Evolutionary conservation across 768 basidiomycete genomes (phyloP), one percentile per base, ranked within the genome.

Genomic region (Amanita rimosa): DNA sequence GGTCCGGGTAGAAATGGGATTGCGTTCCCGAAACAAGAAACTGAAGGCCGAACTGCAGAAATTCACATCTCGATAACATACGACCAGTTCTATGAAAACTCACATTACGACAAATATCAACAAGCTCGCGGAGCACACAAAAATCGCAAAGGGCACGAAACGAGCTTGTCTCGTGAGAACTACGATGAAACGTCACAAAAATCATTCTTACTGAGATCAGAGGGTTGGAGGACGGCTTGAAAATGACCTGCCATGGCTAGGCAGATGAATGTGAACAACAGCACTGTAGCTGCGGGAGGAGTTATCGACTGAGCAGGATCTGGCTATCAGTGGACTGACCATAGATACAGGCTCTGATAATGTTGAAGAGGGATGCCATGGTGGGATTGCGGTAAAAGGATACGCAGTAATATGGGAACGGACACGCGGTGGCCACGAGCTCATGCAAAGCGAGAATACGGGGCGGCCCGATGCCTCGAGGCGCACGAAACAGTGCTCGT

Each of bases 141-240:
- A 90, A 60, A 91, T 75, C 46, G 88, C 82, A 59, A 88, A 85
- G 14, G 88, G 88, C 34, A 91, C 81, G 60, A 90, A 91, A 67
- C 82, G 86, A 67, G 88, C 88, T 91, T 57, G 6, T 47, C 39
- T 26, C n/a, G 42, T 35, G 51, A 49, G 22, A 38, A 10, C 19
- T 6, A 13, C 29, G 43, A 51, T 47, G 49, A 39, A 48, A 33
- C 44, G 46, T 44, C 34, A 46, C 55, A 27, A 50, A 37, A 19
- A 43, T 29, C 11, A 44, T 17, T 60, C 83, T 61, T 62, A 90
- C 87, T 90, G 62, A 91, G 82, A 67, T 89, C 85, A 50, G 83
- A 85, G 54, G 84, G 70, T 52, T 78, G 72, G 53, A 89, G 67
- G 29, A 87, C 71, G 48, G 68, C 69, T 62, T 85, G 79, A 58